Base-by-base conservation (phyloP, 2,329 filamentous ascomycete species). In the Cordyceps cateniannulata region DNA sequence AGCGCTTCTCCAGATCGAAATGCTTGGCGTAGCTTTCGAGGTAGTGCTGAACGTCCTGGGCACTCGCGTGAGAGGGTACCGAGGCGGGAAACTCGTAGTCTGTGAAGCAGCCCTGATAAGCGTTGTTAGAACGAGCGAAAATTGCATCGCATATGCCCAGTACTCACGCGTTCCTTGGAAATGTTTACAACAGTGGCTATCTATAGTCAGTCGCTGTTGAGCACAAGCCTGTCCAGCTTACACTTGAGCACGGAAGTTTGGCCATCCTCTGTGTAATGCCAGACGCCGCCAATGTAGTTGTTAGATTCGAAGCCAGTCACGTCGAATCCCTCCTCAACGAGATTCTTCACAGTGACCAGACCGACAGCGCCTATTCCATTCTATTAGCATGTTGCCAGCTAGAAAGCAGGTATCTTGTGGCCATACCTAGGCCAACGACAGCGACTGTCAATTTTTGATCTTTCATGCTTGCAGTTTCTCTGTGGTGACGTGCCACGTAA, bases 281-380 rank as follows among this genome's bases (percentile, higher is more conserved):
- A 80, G 1, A 80, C 65, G 0, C 77, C 77, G 10, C 77, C 77
- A 20, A 78, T 65, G 59, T 72, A 73, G 49, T 66, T 62, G 59
- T 74, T 75, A 29, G 72, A 68, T 52, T 80, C 78, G 50, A 79
- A 79, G 2, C 72, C 77, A 1, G 72, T 70, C 5, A 73, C 76
- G 10, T 77, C 66, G 56, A 78, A 80, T 9, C 76, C 76, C 66
- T 77, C 76, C 60, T 80, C 76, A 2, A 72, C 65, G 20, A 79
- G 63, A 42, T 75, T 75, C 25, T 54, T 54, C 5, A 54, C 52
- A 4, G 52, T 54, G 24, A 44, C 52, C 10, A 54, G 38, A 16
- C 52, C 52, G 18, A 44, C 40, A 27, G 52, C 52, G 9, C 52
- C 52, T 54, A 14, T 40, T 27, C 0, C 7, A n/a, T 27, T 18